These are phyloP conservation scores for Oryza brachyantha DNA, from an alignment of 176 grass and related monocot genomes.

Conservation along the genomic window DNA sequence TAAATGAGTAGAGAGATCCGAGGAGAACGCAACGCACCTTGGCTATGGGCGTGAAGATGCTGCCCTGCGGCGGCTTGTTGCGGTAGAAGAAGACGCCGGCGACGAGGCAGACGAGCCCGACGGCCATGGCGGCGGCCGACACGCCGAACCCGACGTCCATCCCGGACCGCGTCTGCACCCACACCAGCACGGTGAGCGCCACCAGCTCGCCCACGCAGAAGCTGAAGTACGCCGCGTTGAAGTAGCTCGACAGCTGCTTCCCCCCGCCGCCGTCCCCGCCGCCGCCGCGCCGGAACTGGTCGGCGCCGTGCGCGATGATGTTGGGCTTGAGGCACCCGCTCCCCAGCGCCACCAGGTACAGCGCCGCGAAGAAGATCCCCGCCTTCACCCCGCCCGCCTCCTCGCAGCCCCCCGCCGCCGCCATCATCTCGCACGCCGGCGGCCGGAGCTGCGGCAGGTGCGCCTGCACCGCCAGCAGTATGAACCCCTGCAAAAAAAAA, in stretches of 20 bases:
- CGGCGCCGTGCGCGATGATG: slow-evolving; percentile 80
- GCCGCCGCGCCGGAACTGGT: slow-evolving; percentile 53
- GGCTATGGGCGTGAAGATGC: slow-evolving; percentile 73
- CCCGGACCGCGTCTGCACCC: slow-evolving; percentile 78
- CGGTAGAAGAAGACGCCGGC: slow-evolving; percentile 65
- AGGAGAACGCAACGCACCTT: no score
- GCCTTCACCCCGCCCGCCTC: slow-evolving; percentile 55
- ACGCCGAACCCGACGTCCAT: slow-evolving; percentile 79
- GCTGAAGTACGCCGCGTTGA: slow-evolving; percentile 91
- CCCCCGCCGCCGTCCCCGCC: slow-evolving; percentile 2
- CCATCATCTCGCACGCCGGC: slow-evolving; percentile 71
- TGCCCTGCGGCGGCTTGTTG: slow-evolving; percentile 83
- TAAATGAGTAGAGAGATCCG: no score
- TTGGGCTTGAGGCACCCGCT: slow-evolving; percentile 90
- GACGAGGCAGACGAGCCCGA: slow-evolving; percentile 53
- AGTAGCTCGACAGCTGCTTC: slow-evolving; percentile 72
- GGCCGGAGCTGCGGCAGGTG: slow-evolving; percentile 82
- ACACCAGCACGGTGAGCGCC: slow-evolving; percentile 76
- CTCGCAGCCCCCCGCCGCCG: slow-evolving; percentile 42
- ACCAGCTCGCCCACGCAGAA: slow-evolving; percentile 88
- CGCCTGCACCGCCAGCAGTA: slow-evolving; percentile 70
- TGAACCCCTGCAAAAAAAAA: slow-evolving; percentile 52
- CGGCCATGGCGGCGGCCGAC: slow-evolving; percentile 62
- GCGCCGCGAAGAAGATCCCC: slow-evolving; percentile 70
- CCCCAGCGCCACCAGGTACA: slow-evolving; percentile 84